These are phyloP conservation scores for Thraustochytrium striatum DNA, from an alignment of 352 stramenopile genomes.

Conservation along the genomic window DNA sequence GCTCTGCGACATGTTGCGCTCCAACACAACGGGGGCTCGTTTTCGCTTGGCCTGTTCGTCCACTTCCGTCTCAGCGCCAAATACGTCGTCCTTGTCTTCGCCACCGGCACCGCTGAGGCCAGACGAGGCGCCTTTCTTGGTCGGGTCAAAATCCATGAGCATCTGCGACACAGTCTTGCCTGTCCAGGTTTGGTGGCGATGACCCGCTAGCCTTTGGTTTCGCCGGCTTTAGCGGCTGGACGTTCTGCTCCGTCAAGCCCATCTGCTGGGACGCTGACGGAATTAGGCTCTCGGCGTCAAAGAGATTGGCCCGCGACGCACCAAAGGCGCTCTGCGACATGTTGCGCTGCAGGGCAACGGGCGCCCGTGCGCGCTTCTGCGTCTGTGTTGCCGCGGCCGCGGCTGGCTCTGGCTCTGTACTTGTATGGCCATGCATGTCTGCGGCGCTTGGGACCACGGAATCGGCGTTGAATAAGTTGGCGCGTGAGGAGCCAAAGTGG, in stretches of 20 bases:
- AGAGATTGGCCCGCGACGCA: slow-evolving; percentile 17
- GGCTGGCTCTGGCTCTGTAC: background rate
- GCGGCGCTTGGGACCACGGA: slow-evolving; percentile 5
- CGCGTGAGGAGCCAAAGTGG: slow-evolving; percentile 17
- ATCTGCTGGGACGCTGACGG: background rate
- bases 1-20: slow-evolving; percentile 14
- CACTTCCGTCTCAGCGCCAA: background rate
- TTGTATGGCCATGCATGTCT: slow-evolving; percentile 7
- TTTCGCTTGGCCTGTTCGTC: background rate
- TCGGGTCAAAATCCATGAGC: slow-evolving; percentile 5
- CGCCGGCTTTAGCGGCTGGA: too few relatives aligned
- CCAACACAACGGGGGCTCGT: background rate
- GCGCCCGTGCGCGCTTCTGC: background rate
- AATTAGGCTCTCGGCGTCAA: background rate
- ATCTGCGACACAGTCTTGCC: slow-evolving; percentile 23
- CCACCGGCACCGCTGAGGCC: background rate
- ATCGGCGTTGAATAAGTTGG: slow-evolving; percentile 12
- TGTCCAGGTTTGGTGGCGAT: too few relatives aligned
- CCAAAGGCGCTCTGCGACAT: slow-evolving; percentile 30
- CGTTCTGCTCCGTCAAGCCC: too few relatives aligned
- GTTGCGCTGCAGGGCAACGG: background rate
- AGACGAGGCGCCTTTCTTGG: background rate
- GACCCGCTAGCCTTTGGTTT: too few relatives aligned
- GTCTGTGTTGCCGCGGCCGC: background rate
- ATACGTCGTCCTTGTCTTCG: background rate